A percentile compares a stretch with the other conserved stretches of the same genome.
phyloP scores from a whole-genome alignment of 2,329 filamentous ascomycete genomes.

The Fusarium sp. region DNA sequence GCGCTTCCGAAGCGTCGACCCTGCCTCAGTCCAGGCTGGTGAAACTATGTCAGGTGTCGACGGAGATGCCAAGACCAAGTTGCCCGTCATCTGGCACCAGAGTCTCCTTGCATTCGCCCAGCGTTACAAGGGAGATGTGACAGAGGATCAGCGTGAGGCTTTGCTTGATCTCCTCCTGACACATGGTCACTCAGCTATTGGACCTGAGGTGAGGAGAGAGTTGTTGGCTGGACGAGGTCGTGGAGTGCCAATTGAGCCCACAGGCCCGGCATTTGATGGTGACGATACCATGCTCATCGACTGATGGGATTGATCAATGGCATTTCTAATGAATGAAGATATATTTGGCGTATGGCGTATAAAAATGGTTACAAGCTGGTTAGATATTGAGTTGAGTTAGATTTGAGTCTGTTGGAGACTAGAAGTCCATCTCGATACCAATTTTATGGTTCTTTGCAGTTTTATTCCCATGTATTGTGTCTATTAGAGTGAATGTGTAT shows the following conservation, averaged over 20 bases:
- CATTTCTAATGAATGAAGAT: constrained; percentile 43
- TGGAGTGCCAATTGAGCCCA: constrained; percentile 74
- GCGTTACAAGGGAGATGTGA: constrained; percentile 94
- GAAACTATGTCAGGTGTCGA: constrained; percentile 66
- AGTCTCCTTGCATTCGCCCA: constrained; percentile 92
- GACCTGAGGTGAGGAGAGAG: constrained; percentile 90
- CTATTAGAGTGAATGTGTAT: background rate
- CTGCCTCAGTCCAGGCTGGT: constrained; percentile 62
- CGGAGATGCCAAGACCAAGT: constrained; percentile 68
- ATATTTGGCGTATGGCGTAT: constrained; percentile 45
- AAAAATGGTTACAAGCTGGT: constrained; percentile 38
- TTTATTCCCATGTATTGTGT: background rate
- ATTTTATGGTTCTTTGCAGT: constrained; percentile 26
- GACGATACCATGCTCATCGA: constrained; percentile 93
- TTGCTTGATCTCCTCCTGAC: constrained; percentile 86
- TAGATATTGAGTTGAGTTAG: constrained; percentile 43
- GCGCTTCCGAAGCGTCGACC: constrained; percentile 80
- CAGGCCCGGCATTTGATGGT: constrained; percentile 69
- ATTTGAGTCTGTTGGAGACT: constrained; percentile 33
- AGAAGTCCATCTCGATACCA: constrained; percentile 43
- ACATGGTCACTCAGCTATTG: constrained; percentile 88
- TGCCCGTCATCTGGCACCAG: constrained; percentile 98
- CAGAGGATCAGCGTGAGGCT: constrained; percentile 92
- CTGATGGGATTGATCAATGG: constrained; percentile 43
- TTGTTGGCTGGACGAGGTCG: constrained; percentile 87